A percentile compares a stretch with the other conserved stretches of the same genome.
Evolutionary conservation across 192 early-diverging fungal species (phyloP).

Genomic region (Umbelopsis sp.): DNA sequence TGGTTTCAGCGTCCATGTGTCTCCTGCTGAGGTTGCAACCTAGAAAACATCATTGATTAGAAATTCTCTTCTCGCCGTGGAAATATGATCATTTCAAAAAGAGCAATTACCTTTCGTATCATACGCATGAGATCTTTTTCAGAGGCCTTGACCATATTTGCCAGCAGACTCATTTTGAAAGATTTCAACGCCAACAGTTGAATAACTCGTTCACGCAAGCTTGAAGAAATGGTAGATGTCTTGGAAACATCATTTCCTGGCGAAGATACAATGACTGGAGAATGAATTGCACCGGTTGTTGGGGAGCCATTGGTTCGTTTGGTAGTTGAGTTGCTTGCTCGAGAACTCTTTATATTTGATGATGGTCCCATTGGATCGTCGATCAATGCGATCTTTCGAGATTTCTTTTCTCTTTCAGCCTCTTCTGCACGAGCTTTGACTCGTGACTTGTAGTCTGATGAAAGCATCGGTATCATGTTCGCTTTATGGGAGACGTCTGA

Average conservation of each 20-base stretch:
- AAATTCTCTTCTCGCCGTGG: neutral
- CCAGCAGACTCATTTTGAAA: neutral
- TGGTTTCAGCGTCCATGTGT: slow-evolving; percentile 27
- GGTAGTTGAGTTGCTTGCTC: neutral
- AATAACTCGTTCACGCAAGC: slow-evolving; percentile 1
- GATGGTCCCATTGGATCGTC: neutral
- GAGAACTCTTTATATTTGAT: slow-evolving; percentile 3
- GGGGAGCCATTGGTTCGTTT: neutral
- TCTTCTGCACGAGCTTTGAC: slow-evolving; percentile 16
- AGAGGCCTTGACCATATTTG: slow-evolving; percentile 3
- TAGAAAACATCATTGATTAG: neutral
- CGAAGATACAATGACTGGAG: slow-evolving; percentile 13
- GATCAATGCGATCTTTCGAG: slow-evolving; percentile 1
- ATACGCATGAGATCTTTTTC: slow-evolving; percentile 9
- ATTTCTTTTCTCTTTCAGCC: slow-evolving; percentile 15
- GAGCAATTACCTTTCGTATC: slow-evolving; percentile 10
- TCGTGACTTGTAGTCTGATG: slow-evolving; percentile 9
- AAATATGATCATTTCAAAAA: neutral
- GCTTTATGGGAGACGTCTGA: slow-evolving; percentile 3
- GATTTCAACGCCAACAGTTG: slow-evolving; percentile 5
- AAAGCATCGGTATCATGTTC: slow-evolving; percentile 9
- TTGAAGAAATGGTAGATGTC: neutral
- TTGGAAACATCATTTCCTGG: neutral
- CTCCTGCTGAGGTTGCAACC: neutral
- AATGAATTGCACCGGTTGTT: neutral